Evolutionary conservation across 768 basidiomycete species (phyloP), one percentile per base, ranked within the genome.

Genomic region (Naematelia aurantialba): DNA sequence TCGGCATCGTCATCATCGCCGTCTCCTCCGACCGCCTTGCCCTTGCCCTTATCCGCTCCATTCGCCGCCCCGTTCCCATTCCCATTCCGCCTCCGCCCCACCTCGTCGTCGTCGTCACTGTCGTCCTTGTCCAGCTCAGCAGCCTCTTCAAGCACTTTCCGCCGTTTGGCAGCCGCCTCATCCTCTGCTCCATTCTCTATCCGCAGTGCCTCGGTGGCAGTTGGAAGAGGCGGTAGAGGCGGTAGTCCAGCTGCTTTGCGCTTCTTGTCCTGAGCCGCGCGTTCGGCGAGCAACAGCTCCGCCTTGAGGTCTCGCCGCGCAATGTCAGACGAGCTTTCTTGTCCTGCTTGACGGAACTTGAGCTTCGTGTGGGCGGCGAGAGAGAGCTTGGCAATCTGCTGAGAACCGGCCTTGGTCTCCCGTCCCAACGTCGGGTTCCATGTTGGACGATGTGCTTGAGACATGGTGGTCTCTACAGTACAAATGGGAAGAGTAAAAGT

Each of bases 381-480:
- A 76, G 96, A 91, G 62, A 89, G 85, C 72, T 89, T 87, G 3
- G 91, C 94, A 80, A 87, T 91, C 73, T 94, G 91, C 59, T 90
- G 85, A 52, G 91, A 92, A 58, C 90, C 91, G 2, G 89, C 88
- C 75, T 89, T 91, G 61, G 91, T 86, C 79, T 96, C 91, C 68
- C 85, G 85, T 30, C 89, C 94, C 78, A 93, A 89, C 0, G 93
- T 92, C 1, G 94, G 94, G 66, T 93, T 89, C 93, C 93, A 98
- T 84, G 71, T 73, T 26, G 75, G 75, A 66, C 75, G 45, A 61
- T 76, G 75, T 17, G 75, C 75, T 66, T 76, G 72, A 26, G 75
- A 76, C 75, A 76, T 76, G n/a, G 14, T 62, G 57, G 45, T 10
- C 17, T 25, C 21, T 31, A 44, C 42, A 21, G 46, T 44, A 19